Percentiles rank a stretch among this genome's conserved stretches.
These are phyloP conservation scores for Boeremia lycopersici DNA, from an alignment of 2,329 filamentous ascomycete genomes.

Conservation along the genomic window DNA sequence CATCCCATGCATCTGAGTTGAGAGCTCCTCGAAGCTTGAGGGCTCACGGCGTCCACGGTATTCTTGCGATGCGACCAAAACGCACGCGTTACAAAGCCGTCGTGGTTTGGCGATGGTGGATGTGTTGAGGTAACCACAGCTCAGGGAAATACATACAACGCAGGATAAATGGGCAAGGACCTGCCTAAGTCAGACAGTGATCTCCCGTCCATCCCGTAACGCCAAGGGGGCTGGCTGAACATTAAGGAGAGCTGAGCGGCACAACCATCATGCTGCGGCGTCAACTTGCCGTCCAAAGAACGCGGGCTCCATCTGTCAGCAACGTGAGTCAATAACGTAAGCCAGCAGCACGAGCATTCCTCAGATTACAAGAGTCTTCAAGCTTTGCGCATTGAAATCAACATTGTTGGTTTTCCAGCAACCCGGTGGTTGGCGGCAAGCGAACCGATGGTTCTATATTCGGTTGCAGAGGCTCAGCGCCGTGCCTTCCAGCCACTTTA, in stretches of 20 bases:
- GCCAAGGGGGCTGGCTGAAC: not conserved
- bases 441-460: not conserved
- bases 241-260: not conserved
- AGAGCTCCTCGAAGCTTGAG: slow-evolving; percentile 12
- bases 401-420: not conserved
- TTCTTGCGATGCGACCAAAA: slow-evolving; percentile 20
- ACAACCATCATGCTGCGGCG: not conserved
- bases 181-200: slow-evolving; percentile 3
- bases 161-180: slow-evolving; percentile 1
- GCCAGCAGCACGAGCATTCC: too few species aligned
- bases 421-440: slow-evolving; percentile 6
- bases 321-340: too few species aligned
- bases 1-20: slow-evolving; percentile 13
- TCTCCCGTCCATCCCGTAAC: not conserved
- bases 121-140: slow-evolving; percentile 17
- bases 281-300: not conserved
- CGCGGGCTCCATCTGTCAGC: not conserved
- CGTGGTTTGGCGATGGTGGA: slow-evolving; percentile 16
- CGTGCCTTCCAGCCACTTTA: slow-evolving; percentile 5
- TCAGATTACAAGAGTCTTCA: not conserved
- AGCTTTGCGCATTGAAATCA: not conserved
- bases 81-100: slow-evolving; percentile 15
- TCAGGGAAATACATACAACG: slow-evolving; percentile 3
- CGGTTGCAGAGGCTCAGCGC: not conserved
- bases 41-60: slow-evolving; percentile 16